These are phyloP conservation scores for Claviceps africana DNA, from an alignment of 2,329 filamentous ascomycete genomes.

Conservation along the genomic window DNA sequence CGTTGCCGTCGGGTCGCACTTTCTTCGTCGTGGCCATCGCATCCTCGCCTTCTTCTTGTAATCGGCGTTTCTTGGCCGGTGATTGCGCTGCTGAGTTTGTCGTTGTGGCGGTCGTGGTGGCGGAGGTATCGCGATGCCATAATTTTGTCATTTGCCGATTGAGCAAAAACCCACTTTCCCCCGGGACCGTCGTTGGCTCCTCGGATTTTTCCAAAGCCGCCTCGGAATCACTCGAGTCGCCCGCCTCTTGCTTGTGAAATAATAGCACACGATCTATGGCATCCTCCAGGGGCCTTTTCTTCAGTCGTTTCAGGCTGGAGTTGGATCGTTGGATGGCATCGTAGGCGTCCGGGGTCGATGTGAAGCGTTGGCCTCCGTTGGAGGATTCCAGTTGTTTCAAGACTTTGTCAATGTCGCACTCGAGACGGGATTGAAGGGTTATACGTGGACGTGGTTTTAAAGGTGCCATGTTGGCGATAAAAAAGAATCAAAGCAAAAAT, in stretches of 20 bases:
- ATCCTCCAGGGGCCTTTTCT: slow-evolving; percentile 70
- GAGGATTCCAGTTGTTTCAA: slow-evolving; percentile 61
- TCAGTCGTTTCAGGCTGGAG: slow-evolving; percentile 69
- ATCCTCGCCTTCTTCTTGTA: slow-evolving; percentile 16
- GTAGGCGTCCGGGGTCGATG: slow-evolving; percentile 50
- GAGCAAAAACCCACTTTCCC: slow-evolving; percentile 25
- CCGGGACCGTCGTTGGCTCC: slow-evolving; percentile 18
- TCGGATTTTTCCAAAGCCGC: slow-evolving; percentile 31
- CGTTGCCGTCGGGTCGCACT: neutral
- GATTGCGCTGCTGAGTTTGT: slow-evolving; percentile 12
- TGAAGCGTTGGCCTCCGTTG: slow-evolving; percentile 27
- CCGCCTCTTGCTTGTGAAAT: slow-evolving; percentile 52
- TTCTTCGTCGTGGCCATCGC: slow-evolving; percentile 5
- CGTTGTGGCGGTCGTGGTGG: neutral
- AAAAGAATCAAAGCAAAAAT: neutral
- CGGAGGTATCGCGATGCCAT: slow-evolving; percentile 19
- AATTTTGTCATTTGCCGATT: slow-evolving; percentile 29
- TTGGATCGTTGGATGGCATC: slow-evolving; percentile 74
- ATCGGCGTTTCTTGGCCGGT: slow-evolving; percentile 19
- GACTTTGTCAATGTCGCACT: slow-evolving; percentile 65
- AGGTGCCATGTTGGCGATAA: neutral
- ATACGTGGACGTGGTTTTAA: slow-evolving; percentile 6
- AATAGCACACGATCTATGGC: slow-evolving; percentile 71
- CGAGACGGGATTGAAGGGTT: slow-evolving; percentile 27
- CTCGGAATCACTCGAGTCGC: slow-evolving; percentile 38